Percentiles rank a stretch among this genome's conserved stretches.
Conservation (phyloP, 2,329 filamentous ascomycete species). For the Chaetomium olivaceum region DNA sequence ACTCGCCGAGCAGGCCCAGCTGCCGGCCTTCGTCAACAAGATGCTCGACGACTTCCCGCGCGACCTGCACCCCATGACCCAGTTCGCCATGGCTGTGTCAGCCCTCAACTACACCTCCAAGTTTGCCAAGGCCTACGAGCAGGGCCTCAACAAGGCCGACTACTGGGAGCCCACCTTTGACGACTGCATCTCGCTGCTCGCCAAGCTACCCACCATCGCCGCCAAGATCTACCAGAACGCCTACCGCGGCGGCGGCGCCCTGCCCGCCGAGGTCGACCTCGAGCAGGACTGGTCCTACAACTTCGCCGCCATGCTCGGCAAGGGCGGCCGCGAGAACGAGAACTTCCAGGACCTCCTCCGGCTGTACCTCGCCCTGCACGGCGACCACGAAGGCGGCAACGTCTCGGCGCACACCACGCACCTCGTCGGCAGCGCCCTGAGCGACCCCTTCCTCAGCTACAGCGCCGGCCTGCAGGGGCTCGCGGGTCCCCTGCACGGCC, state of each 20-base stretch:
- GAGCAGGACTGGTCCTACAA: constrained; percentile 98
- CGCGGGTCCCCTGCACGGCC: constrained; percentile 85
- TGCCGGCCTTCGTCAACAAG: constrained; percentile 80
- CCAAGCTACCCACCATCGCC: constrained; percentile 94
- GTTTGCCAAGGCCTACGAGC: constrained; percentile 91
- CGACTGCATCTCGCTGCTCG: constrained; percentile 88
- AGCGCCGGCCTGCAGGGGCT: constrained; percentile 93
- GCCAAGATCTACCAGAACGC: constrained; percentile 97
- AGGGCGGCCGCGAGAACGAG: constrained; percentile 82
- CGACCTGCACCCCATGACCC: constrained; percentile 96
- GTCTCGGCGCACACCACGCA: constrained; percentile 96
- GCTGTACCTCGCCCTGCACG: constrained; percentile 92
- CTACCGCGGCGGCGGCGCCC: constrained; percentile 70
- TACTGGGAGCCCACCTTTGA: constrained; percentile 99
- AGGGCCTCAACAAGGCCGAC: constrained; percentile 88
- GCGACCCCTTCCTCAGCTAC: constrained; percentile 94
- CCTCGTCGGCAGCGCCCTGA: constrained; percentile 89
- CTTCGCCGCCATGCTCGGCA: constrained; percentile 94
- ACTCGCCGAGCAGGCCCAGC: constrained; percentile 78
- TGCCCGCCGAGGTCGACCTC: constrained; percentile 74
- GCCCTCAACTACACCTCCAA: constrained; percentile 93
- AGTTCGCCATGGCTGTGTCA: constrained; percentile 91
- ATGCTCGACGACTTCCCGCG: constrained; percentile 88
- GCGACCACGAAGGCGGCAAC: constrained; percentile 97
- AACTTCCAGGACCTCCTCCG: constrained; percentile 94